Evolutionary conservation across 2,329 filamentous ascomycete species (phyloP), one percentile per base, ranked within the genome.

Genomic region (Penicillium aurantiogriseum): DNA sequence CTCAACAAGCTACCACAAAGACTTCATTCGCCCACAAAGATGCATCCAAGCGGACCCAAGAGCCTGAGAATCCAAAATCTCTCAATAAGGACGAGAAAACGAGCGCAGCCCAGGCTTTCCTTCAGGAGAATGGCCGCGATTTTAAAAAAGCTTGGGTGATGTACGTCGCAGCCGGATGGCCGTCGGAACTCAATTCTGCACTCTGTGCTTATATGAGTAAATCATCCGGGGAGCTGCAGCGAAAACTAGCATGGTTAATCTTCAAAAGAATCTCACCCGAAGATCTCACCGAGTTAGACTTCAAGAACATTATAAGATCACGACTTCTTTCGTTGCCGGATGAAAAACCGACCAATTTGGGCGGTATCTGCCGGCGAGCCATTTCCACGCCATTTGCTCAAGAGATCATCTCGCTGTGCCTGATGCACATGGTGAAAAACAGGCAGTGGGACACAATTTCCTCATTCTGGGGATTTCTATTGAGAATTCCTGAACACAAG

Each of bases 121-220:
- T 70, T 42, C 48, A 47, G 25, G 44, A 60, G 17, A 40, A 60
- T 27, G 51, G 59, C 5, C 44, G 33, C 13, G 62, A 71, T 25
- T 71, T 70, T 51, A 75, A 79, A 53, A 70, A 74, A 63, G 76
- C 71, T 13, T 81, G 79, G 79, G 65, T 71, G 29, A 69, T 76
- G 45, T 81, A 76, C 63, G 54, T 64, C 27, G 61, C 63, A 19
- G 69, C 69, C 39, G 70, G 70, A 17, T 57, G 64, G n/a, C 72
- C 71, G 7, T 33, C 57, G 11, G 59, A 69, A 19, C 49, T 68
- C 38, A 67, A 60, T 31, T 63, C 67, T 27, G 60, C 63, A 46
- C 61, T 76, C 35, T 72, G 79, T 51, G 62, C 62, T 7, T 77
- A 74, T 61, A 61, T 82, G 13, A 72, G 74, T 8, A 63, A 59